Base-by-base conservation (phyloP, 352 stramenopile genomes). In the Globisporangium takayamanum region DNA sequence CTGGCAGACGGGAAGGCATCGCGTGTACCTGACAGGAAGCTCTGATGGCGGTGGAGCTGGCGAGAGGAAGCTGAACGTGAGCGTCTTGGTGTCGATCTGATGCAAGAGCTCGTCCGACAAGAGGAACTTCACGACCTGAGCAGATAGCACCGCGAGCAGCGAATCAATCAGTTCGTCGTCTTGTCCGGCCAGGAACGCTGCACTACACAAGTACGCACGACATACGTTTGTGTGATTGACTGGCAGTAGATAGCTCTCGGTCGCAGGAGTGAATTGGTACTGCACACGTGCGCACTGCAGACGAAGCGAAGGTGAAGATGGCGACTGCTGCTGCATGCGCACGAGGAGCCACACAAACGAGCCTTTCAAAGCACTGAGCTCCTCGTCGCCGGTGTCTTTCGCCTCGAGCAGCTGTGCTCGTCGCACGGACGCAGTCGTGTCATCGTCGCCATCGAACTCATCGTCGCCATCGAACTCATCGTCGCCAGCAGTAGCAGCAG, bases 151-250 rank as follows among this genome's bases (percentile, higher is more conserved):
- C 49, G 8, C 33, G 46, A 18, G n/a, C 30, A 2, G 30, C 30
- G 6, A 36, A 36, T 2, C 30, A 36, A 36, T 36, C 30, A 36
- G 30, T 6, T 36, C 6, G 30, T 36, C 30, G 30, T 6, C 30
- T 11, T 42, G 18, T 20, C 2, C 45, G 11, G 15, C 20, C 30
- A 25, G 8, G 26, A 42, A 3, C 8, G 2, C 18, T 20, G 41
- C 11, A 4, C 5, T 18, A 22, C 50, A 3, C 26, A 22, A 26
- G 25, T 22, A 5, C 41, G 18, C 6, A 20, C 16, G 11, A 68
- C 69, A 52, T 57, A 78, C 67, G 57, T 83, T 88, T 4, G 73
- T 83, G 60, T 88, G 75, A 33, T 86, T 68, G 16, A 82, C 53
- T 10, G 73, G 73, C 2, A 83, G 42, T 18, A 76, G 58, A 28